A percentile compares a stretch with the other conserved stretches of the same genome.
phyloP scores from a whole-genome alignment of 495 filamentous ascomycete species.

The Melanomma pulvis-pyrius region DNA sequence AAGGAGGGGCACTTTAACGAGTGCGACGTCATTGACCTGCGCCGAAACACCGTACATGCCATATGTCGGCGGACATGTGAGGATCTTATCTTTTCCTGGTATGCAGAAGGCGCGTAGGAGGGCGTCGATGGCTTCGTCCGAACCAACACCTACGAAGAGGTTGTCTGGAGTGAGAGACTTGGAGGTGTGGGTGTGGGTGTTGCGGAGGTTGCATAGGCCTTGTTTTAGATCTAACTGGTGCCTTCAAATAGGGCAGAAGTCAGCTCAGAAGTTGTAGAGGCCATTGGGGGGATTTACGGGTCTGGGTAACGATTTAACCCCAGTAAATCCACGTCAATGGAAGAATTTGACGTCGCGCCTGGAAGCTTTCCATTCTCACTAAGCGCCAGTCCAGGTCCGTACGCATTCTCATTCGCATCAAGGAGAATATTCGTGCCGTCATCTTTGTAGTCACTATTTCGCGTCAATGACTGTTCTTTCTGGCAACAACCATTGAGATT shows the following conservation, averaged over 20 bases:
- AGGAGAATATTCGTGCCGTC: slow-evolving; percentile 95
- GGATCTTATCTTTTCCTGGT: slow-evolving; percentile 83
- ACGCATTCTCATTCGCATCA: slow-evolving; percentile 97
- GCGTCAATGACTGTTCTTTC: slow-evolving; percentile 39
- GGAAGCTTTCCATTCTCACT: slow-evolving; percentile 51
- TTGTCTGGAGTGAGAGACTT: slow-evolving; percentile 77
- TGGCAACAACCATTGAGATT: slow-evolving; percentile 1
- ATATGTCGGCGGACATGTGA: slow-evolving; percentile 95
- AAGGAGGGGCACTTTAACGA: slow-evolving; percentile 83
- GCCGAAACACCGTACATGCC: slow-evolving; percentile 97
- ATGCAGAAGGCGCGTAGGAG: slow-evolving; percentile 89
- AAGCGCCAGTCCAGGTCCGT: slow-evolving; percentile 71
- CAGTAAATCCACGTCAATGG: slow-evolving; percentile 65
- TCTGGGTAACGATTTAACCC: slow-evolving; percentile 94
- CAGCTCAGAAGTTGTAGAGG: not conserved
- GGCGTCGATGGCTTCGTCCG: slow-evolving; percentile 94
- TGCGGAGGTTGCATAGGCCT: slow-evolving; percentile 83
- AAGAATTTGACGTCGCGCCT: slow-evolving; percentile 34
- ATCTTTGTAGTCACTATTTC: slow-evolving; percentile 92
- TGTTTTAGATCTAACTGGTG: slow-evolving; percentile 88
- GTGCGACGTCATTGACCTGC: slow-evolving; percentile 83
- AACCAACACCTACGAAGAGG: slow-evolving; percentile 92
- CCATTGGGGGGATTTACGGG: slow-evolving; percentile 61
- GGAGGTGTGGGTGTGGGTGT: slow-evolving; percentile 76
- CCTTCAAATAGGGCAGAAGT: slow-evolving; percentile 43